Percentiles rank a stretch among this genome's conserved stretches.
phyloP scores from a whole-genome alignment of 331 rosid genomes.

The Acacia pycnantha region DNA sequence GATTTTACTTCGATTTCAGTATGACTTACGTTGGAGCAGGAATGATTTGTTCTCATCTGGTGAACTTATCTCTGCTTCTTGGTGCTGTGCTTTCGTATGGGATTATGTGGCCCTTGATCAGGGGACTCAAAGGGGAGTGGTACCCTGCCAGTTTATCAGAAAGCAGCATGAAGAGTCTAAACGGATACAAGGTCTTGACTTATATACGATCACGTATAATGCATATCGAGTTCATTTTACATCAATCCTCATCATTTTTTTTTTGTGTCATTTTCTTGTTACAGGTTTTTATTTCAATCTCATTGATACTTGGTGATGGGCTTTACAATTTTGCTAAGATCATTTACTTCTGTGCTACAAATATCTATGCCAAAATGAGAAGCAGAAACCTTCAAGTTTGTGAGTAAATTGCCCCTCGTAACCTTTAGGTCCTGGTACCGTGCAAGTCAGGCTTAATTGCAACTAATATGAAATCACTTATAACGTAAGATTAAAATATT shows the following conservation, averaged over 20 bases:
- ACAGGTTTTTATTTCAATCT: constrained; percentile 90
- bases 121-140: constrained; percentile 89
- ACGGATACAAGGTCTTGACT: constrained; percentile 81
- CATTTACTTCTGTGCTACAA: constrained; percentile 56
- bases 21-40: constrained; percentile 98
- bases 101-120: constrained; percentile 92
- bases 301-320: constrained; percentile 95
- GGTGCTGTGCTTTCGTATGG: constrained; percentile 99
- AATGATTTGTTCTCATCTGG: constrained; percentile 97
- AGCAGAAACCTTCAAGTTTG: constrained; percentile 52
- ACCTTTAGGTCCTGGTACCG: background rate
- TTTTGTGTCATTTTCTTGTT: constrained; percentile 4
- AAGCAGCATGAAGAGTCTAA: constrained; percentile 93
- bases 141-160: constrained; percentile 73
- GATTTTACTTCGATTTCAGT: constrained; percentile 96
- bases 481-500: too few relatives aligned
- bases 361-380: constrained; percentile 49
- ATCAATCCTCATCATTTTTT: constrained; percentile 19
- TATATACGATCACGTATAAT: background rate
- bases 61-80: constrained; percentile 84
- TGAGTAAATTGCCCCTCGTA: constrained; percentile 31
- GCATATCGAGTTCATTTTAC: constrained; percentile 4
- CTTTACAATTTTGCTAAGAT: constrained; percentile 90
- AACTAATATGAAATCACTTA: background rate
- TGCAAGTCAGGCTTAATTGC: background rate